phyloP scores from a whole-genome alignment of 1,284 basidiomycete genomes.

The Austroboletus olivaceoglutinosus region DNA sequence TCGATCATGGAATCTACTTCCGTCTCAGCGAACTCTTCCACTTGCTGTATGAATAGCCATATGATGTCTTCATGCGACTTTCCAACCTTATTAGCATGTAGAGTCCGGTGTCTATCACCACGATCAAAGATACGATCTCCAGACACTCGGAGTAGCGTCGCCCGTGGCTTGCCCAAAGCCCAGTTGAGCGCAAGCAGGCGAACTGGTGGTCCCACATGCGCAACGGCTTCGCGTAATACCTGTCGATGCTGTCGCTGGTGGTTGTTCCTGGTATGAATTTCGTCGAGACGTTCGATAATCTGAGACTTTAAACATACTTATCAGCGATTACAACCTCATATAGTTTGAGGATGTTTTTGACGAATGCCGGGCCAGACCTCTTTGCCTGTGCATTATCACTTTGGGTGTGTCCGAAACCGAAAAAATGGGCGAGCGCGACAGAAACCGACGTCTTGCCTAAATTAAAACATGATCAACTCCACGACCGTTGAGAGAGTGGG shows the following conservation, averaged over 20 bases:
- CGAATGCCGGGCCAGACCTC: conserved; percentile 74
- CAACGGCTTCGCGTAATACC: conserved; percentile 57
- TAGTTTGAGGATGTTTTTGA: conserved; percentile 69
- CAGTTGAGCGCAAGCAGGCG: conserved; percentile 81
- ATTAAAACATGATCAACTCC: neutral
- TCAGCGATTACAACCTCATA: conserved; percentile 87
- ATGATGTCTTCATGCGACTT: conserved; percentile 79
- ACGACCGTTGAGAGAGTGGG: neutral
- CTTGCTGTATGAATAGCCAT: conserved; percentile 70
- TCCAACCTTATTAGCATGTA: conserved; percentile 54
- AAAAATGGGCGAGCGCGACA: conserved; percentile 76
- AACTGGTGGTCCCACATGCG: conserved; percentile 47
- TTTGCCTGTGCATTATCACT: conserved; percentile 87
- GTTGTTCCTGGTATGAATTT: conserved; percentile 69
- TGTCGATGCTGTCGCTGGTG: conserved; percentile 77
- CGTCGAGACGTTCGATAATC: neutral
- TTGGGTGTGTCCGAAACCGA: conserved; percentile 86
- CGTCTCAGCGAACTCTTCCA: conserved; percentile 62
- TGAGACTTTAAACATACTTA: conserved; percentile 51
- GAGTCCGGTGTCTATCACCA: conserved; percentile 82
- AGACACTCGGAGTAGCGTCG: conserved; percentile 70
- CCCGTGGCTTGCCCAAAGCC: conserved; percentile 54
- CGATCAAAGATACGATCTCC: conserved; percentile 70
- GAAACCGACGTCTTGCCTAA: conserved; percentile 87
- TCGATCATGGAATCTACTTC: conserved; percentile 70